A percentile compares a stretch with the other conserved stretches of the same genome.
Evolutionary conservation across 495 filamentous ascomycete genomes (phyloP).

Genomic region (Penicillium turbatum): DNA sequence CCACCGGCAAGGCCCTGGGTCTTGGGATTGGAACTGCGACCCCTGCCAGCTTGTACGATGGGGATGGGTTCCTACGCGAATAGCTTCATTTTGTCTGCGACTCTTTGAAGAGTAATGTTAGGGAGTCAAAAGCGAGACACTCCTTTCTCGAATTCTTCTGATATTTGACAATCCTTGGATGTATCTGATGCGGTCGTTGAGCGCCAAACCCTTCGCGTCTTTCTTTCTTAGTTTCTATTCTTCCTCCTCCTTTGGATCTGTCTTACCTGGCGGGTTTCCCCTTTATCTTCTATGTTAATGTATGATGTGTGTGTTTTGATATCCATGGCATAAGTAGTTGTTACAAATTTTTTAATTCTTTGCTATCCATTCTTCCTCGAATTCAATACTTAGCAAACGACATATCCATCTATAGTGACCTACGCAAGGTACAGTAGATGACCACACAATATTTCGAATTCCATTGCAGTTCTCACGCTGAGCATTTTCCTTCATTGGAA

Average conservation of each 20-base stretch:
- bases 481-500: too few relatives aligned
- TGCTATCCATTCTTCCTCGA: neutral
- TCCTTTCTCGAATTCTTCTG: neutral
- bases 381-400: neutral
- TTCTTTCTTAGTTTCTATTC: slow-evolving; percentile 14
- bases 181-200: slow-evolving; percentile 9
- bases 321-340: slow-evolving; percentile 23
- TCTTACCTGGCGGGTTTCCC: neutral
- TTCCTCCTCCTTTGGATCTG: slow-evolving; percentile 7
- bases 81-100: slow-evolving; percentile 11
- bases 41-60: slow-evolving; percentile 47
- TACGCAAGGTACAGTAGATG: too few relatives aligned
- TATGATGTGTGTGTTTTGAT: slow-evolving; percentile 15
- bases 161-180: neutral
- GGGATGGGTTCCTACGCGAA: slow-evolving; percentile 47
- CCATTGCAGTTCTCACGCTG: too few relatives aligned
- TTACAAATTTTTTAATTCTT: slow-evolving; percentile 14
- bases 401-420: neutral
- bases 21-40: slow-evolving; percentile 35
- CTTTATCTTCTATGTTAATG: slow-evolving; percentile 3
- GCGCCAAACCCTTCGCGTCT: slow-evolving; percentile 18
- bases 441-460: neutral
- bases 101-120: neutral
- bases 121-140: neutral
- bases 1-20: slow-evolving; percentile 31